Base-by-base conservation (phyloP, 179 eudicot species). In the Carnegiea gigantea region DNA sequence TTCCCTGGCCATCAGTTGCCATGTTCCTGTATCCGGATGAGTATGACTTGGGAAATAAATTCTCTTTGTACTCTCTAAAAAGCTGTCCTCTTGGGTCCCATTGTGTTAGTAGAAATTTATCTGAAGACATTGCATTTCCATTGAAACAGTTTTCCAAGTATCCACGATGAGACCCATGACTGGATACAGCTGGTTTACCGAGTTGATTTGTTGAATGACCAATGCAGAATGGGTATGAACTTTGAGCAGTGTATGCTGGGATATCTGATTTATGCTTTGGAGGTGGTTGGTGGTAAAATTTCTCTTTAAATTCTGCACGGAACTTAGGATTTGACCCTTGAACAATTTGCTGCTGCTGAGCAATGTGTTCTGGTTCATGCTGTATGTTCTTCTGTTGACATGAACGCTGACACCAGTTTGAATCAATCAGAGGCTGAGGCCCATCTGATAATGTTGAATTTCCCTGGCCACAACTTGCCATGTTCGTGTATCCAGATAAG, bases 181-280 rank as follows among this genome's bases (percentile, higher is more conserved):
- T 81, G 5, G 49, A 74, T 33, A 26, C 33, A 62, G n/a, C 65
- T 1, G 65, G 53, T 64, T 46, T 80, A 33, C 1, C 4, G 60
- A 48, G 75, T 65, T 33, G 75, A 67, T 26, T 21, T 46, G 40
- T 28, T 62, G 79, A 53, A 75, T 68, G 78, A 53, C 46, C 77
- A 15, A 72, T 5, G 30, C 12, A 49, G 5, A 73, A 60, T 28
- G 53, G 49, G 62, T 23, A 38, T 43, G 82, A 40, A 59, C 46
- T 33, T 30, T 21, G 79, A 67, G 77, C 70, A n/a, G 18, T 76
- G 43, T 33, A 59, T 60, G 85, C 78, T 76, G 67, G 78, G 67
- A 73, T 59, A 14, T 43, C 64, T 18, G 78, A 78, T 53, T 64
- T 64, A 62, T 46, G 72, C 70, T 20, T 79, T n/a, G 17, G 80